Evolutionary conservation across 2,329 filamentous ascomycete species (phyloP).

Genomic region (Diaporthe batatas): DNA sequence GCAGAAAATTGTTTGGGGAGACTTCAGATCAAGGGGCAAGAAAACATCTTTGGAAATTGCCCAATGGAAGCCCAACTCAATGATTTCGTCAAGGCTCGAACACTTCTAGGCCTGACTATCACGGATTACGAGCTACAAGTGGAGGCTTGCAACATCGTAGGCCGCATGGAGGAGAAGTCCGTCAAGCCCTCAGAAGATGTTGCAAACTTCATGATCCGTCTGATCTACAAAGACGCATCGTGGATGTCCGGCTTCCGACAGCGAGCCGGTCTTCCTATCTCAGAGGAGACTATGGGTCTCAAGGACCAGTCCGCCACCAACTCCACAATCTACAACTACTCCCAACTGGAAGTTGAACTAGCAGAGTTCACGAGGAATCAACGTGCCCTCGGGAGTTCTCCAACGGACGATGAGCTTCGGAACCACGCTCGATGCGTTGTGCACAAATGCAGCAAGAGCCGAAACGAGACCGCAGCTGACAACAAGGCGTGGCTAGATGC

Average conservation of each 20-base stretch:
- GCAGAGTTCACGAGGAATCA: conserved; percentile 64
- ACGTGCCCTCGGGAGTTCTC: conserved; percentile 59
- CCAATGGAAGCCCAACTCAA: conserved; percentile 68
- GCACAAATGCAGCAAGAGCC: conserved; percentile 72
- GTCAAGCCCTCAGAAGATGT: conserved; percentile 63
- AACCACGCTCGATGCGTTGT: conserved; percentile 71
- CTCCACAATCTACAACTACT: conserved; percentile 71
- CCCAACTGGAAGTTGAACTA: conserved; percentile 68
- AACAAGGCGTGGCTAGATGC: conserved; percentile 65
- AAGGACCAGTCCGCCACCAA: conserved; percentile 69
- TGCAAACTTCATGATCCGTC: conserved; percentile 68
- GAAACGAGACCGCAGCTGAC: conserved; percentile 75
- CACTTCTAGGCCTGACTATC: conserved; percentile 68
- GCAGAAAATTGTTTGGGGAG: conserved; percentile 62
- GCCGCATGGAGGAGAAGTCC: conserved; percentile 67
- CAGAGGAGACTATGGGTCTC: conserved; percentile 61
- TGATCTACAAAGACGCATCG: conserved; percentile 61
- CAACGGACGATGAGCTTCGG: conserved; percentile 68
- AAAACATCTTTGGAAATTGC: conserved; percentile 68
- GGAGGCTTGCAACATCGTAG: conserved; percentile 70
- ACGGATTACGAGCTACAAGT: conserved; percentile 72
- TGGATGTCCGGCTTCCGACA: conserved; percentile 70
- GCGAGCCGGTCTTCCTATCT: conserved; percentile 69
- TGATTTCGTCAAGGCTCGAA: conserved; percentile 65
- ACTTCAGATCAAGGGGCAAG: conserved; percentile 70